A percentile compares a stretch with the other conserved stretches of the same genome.
Evolutionary conservation across 1,284 basidiomycete genomes (phyloP).

Genomic region (Xerocomus amazonicus): DNA sequence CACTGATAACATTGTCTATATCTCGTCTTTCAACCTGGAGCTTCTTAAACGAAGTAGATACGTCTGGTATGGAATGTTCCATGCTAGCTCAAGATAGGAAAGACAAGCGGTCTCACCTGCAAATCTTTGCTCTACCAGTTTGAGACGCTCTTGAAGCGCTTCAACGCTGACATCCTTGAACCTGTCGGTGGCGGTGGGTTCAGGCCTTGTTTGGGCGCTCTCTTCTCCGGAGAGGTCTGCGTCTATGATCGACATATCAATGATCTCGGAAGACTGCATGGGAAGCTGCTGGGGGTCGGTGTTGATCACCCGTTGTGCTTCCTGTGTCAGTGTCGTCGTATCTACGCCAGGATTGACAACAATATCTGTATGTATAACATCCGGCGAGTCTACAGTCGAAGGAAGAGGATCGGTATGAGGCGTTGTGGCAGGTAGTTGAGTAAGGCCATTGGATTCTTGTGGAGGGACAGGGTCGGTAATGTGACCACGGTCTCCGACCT

Average conservation of each 20-base stretch:
- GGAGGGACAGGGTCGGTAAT: background rate
- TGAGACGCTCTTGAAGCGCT: constrained; percentile 58
- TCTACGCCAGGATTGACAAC: background rate
- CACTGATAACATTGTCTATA: constrained; percentile 69
- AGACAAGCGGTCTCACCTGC: constrained; percentile 43
- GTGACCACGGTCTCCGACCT: constrained; percentile 3
- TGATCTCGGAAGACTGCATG: constrained; percentile 2
- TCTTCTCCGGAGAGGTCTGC: background rate
- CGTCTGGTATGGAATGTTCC: constrained; percentile 44
- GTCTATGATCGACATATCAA: background rate
- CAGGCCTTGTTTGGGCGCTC: background rate
- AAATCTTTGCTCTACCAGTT: constrained; percentile 69
- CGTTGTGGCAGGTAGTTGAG: background rate
- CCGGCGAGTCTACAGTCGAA: background rate
- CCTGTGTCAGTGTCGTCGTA: background rate
- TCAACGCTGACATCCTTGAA: constrained; percentile 43
- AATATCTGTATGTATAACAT: background rate
- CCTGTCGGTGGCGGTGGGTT: constrained; percentile 8
- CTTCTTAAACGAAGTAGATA: constrained; percentile 72
- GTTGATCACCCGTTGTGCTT: background rate
- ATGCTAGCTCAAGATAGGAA: background rate
- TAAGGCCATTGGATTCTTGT: constrained; percentile 4
- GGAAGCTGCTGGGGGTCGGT: background rate
- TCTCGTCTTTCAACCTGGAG: constrained; percentile 67
- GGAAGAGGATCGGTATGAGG: background rate